A percentile compares a stretch with the other conserved stretches of the same genome.
Conservation (phyloP, 805 yeast genomes). For the Candida coleopterorum region DNA sequence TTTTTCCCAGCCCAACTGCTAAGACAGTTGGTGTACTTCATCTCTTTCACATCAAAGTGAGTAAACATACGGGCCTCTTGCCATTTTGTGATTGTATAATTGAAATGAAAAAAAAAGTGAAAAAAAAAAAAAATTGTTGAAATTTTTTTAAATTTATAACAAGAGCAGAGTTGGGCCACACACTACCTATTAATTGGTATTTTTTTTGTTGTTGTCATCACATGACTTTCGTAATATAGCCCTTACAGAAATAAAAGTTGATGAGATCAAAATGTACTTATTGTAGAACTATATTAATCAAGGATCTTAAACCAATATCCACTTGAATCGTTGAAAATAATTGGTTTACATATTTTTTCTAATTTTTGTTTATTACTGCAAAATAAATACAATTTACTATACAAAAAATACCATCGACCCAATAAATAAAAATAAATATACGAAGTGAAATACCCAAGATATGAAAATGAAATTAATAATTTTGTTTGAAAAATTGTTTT, state of each 20-base stretch:
- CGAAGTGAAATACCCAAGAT: background rate
- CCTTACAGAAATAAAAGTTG: too few species aligned
- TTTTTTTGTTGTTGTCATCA: too few species aligned
- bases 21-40: conserved; percentile 9
- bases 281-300: too few species aligned
- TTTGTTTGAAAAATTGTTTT: too few species aligned
- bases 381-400: background rate
- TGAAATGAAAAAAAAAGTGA: conserved; percentile 7
- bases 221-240: background rate
- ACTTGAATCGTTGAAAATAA: background rate
- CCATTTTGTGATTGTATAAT: conserved; percentile 33
- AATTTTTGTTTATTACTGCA: background rate
- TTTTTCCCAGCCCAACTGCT: conserved; percentile 10
- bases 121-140: background rate
- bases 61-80: conserved; percentile 50
- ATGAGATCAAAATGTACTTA: too few species aligned
- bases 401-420: background rate
- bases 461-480: background rate
- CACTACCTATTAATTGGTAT: background rate
- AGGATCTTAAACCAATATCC: too few species aligned
- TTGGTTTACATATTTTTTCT: background rate
- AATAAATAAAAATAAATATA: background rate
- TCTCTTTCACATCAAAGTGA: conserved; percentile 8
- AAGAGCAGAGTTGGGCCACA: background rate
- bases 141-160: conserved; percentile 1